A percentile compares a stretch with the other conserved stretches of the same genome.
phyloP scores from a whole-genome alignment of 2,329 filamentous ascomycete genomes.

The Penicillium olsonii region DNA sequence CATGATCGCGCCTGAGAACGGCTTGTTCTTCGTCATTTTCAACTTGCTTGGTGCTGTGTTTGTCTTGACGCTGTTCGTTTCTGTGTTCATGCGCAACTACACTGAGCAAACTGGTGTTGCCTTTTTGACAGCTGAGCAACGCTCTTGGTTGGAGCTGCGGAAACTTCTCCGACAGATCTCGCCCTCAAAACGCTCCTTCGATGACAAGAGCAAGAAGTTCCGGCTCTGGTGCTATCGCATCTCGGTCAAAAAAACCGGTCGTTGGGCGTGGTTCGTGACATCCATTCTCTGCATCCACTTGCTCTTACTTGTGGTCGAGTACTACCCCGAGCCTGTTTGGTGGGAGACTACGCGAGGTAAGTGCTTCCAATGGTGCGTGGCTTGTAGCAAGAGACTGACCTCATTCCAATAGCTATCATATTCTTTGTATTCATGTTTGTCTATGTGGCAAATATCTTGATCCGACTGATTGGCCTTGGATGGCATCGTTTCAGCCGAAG shows the following conservation, averaged over 20 bases:
- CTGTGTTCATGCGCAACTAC: conserved; percentile 99
- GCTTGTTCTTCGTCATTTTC: conserved; percentile 92
- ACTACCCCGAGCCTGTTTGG: conserved; percentile 68
- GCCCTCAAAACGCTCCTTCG: conserved; percentile 87
- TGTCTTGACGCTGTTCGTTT: conserved; percentile 94
- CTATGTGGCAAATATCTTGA: conserved; percentile 78
- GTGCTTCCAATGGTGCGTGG: conserved; percentile 8
- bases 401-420: conserved; percentile 57
- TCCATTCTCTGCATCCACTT: conserved; percentile 78
- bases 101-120: conserved; percentile 98
- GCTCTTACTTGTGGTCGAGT: conserved; percentile 80
- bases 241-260: conserved; percentile 89
- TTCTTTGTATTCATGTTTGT: conserved; percentile 81
- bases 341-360: conserved; percentile 70
- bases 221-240: conserved; percentile 94
- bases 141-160: conserved; percentile 92
- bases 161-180: conserved; percentile 91
- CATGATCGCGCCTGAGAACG: conserved; percentile 76
- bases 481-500: conserved; percentile 91
- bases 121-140: conserved; percentile 90
- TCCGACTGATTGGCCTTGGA: conserved; percentile 83
- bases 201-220: conserved; percentile 73
- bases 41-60: conserved; percentile 96
- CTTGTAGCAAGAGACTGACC: conserved; percentile 21
- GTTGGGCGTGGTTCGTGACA: conserved; percentile 85